Evolutionary conservation across 148 eudicot genomes (phyloP).

Genomic region (Heliosperma pusillum): DNA sequence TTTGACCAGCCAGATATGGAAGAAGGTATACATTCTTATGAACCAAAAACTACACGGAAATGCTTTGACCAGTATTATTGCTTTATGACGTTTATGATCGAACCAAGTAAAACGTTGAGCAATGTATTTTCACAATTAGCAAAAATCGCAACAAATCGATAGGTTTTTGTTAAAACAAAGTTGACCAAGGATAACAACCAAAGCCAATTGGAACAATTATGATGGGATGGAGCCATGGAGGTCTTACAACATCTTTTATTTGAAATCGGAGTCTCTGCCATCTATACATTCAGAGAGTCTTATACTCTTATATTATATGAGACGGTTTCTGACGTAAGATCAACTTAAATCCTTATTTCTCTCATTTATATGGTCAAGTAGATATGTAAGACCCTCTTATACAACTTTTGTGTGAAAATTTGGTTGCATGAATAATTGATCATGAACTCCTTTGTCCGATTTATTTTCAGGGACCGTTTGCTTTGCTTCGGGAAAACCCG

Average conservation of each 20-base stretch:
- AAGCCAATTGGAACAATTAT: no score
- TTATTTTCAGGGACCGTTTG: background rate
- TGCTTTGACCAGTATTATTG: background rate
- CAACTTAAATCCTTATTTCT: no score
- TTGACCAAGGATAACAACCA: no score
- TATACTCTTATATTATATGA: no score
- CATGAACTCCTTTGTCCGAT: background rate
- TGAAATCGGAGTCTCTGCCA: background rate
- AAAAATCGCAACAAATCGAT: no score
- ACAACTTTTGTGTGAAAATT: background rate
- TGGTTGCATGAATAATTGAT: background rate
- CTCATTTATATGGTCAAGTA: background rate
- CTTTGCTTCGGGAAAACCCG: conserved; percentile 7
- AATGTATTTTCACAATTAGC: no score
- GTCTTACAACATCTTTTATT: no score
- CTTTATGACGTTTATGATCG: no score
- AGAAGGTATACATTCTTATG: conserved; percentile 49
- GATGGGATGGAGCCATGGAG: no score
- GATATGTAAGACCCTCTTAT: background rate
- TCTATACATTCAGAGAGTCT: background rate
- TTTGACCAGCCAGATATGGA: conserved; percentile 83
- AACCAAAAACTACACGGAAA: background rate
- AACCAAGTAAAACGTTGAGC: no score
- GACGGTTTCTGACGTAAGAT: no score
- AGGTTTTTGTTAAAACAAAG: no score